phyloP scores from a whole-genome alignment of 225 moss, liverwort and hornwort species.

The Pleurozium schreberi region DNA sequence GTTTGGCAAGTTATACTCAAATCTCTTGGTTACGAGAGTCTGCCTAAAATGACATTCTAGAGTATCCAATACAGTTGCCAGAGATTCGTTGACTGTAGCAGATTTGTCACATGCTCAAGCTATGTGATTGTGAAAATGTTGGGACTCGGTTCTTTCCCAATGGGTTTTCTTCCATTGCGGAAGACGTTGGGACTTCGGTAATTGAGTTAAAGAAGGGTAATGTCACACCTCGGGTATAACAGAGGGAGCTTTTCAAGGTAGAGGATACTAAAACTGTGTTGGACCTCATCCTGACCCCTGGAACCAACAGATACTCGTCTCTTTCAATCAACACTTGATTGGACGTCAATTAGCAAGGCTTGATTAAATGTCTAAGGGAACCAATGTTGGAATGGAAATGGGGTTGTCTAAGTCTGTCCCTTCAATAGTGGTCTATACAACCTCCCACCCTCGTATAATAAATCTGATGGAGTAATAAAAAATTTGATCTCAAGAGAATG shows the following conservation, averaged over 20 bases:
- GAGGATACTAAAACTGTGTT: neutral
- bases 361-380: neutral
- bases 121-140: neutral
- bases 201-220: neutral
- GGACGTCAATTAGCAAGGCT: neutral
- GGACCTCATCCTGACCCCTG: neutral
- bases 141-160: neutral
- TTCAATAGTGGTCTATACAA: neutral
- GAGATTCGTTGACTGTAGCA: neutral
- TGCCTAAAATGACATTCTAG: neutral
- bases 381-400: neutral
- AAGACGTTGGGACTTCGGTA: neutral
- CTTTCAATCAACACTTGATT: neutral
- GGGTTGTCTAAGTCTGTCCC: neutral
- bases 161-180: neutral
- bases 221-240: neutral
- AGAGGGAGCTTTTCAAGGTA: neutral
- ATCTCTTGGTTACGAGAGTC: neutral
- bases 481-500: neutral
- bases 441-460: neutral
- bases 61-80: neutral
- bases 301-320: neutral
- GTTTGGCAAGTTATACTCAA: neutral
- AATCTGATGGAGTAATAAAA: neutral
- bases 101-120: neutral